Evolutionary conservation across 257 asterid genomes (phyloP).

Genomic region (Solanum commersonii): DNA sequence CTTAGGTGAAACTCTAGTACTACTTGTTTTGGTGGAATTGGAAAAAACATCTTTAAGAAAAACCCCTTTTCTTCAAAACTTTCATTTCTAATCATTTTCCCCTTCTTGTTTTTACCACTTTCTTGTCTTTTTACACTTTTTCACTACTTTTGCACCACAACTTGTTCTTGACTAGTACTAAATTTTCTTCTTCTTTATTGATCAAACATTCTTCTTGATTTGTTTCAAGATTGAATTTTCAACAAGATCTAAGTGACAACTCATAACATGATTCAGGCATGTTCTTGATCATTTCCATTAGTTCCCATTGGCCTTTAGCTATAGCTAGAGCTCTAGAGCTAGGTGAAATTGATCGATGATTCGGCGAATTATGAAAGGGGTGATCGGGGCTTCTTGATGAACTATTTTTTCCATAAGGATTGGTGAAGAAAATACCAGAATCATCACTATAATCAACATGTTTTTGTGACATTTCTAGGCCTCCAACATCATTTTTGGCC

Average conservation of each 20-base stretch:
- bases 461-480: background rate
- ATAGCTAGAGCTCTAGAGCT: slow-evolving; percentile 55
- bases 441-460: slow-evolving; percentile 20
- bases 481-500: slow-evolving; percentile 11
- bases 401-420: slow-evolving; percentile 56
- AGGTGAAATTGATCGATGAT: slow-evolving; percentile 25
- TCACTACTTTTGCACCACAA: slow-evolving; percentile 1
- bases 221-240: slow-evolving; percentile 19
- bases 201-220: slow-evolving; percentile 11
- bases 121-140: slow-evolving; percentile 12
- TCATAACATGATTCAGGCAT: slow-evolving; percentile 77
- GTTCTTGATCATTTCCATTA: slow-evolving; percentile 77
- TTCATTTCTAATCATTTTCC: slow-evolving; percentile 20
- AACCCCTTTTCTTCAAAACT: slow-evolving; percentile 38
- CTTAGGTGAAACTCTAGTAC: slow-evolving; percentile 32
- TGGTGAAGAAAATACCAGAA: slow-evolving; percentile 46
- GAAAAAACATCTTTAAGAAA: slow-evolving; percentile 57
- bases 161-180: background rate
- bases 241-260: slow-evolving; percentile 65
- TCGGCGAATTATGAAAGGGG: slow-evolving; percentile 6
- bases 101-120: slow-evolving; percentile 8
- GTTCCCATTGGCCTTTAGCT: slow-evolving; percentile 71
- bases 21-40: slow-evolving; percentile 11
- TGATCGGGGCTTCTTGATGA: slow-evolving; percentile 24
- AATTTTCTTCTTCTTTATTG: background rate